Percentiles rank a stretch among this genome's conserved stretches.
Conservation (phyloP, 768 basidiomycete genomes). For the Termitomyces sp. region DNA sequence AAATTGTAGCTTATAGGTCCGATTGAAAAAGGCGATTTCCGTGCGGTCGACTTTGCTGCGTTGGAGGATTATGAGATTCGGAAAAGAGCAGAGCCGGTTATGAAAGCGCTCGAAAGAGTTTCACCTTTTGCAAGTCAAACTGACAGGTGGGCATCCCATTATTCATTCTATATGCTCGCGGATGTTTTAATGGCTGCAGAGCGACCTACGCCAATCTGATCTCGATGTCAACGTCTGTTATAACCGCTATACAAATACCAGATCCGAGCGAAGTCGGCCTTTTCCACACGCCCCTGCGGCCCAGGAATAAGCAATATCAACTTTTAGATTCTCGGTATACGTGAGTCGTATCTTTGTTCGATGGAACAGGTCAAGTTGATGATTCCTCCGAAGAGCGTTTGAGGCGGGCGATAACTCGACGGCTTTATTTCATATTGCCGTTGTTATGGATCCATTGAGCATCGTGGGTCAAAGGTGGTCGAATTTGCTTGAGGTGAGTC, state of each 20-base stretch:
- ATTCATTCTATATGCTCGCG: background rate
- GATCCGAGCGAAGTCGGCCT: conserved; percentile 71
- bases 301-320: conserved; percentile 58
- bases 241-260: conserved; percentile 65
- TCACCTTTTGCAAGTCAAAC: conserved; percentile 29
- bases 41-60: conserved; percentile 63
- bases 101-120: conserved; percentile 57
- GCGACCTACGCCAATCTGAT: conserved; percentile 52
- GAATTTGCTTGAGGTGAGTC: conserved; percentile 62
- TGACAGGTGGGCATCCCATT: conserved; percentile 34
- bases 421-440: conserved; percentile 64
- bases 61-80: conserved; percentile 71
- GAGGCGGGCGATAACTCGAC: conserved; percentile 60
- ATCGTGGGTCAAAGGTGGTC: conserved; percentile 86
- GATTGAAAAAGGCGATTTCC: conserved; percentile 52
- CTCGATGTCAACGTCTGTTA: conserved; percentile 62
- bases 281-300: conserved; percentile 57
- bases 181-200: conserved; percentile 27
- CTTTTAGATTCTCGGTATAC: conserved; percentile 56
- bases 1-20: conserved; percentile 69
- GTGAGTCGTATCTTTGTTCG: conserved; percentile 35
- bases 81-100: conserved; percentile 64
- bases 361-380: background rate
- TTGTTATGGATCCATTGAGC: conserved; percentile 81
- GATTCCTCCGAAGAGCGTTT: conserved; percentile 47